Conservation (phyloP, 441 rosid species). For the Populus tomentosa region DNA sequence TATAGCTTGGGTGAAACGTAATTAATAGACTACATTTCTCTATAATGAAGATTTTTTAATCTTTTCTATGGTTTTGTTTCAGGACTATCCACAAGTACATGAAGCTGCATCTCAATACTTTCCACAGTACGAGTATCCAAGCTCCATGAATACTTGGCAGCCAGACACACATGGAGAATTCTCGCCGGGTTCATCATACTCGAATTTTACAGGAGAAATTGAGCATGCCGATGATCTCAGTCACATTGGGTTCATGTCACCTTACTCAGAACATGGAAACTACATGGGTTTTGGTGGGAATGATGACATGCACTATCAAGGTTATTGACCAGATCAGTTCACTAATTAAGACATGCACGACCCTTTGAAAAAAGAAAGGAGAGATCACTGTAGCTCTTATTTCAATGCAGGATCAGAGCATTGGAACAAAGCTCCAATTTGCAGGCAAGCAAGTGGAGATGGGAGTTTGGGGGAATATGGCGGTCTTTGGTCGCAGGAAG, state of each 20-base stretch:
- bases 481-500: constrained; percentile 22
- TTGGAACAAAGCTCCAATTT: constrained; percentile 20
- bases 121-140: constrained; percentile 32
- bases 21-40: not conserved
- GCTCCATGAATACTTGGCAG: constrained; percentile 29
- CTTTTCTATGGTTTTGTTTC: constrained; percentile 7
- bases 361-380: constrained; percentile 14
- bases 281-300: constrained; percentile 37
- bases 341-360: constrained; percentile 18
- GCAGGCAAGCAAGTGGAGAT: constrained; percentile 31
- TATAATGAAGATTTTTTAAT: not conserved
- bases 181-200: constrained; percentile 38
- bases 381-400: constrained; percentile 18
- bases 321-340: constrained; percentile 38
- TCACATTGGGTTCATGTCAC: constrained; percentile 37
- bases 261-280: constrained; percentile 36
- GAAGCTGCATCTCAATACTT: constrained; percentile 25
- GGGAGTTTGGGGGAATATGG: constrained; percentile 15
- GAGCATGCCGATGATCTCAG: constrained; percentile 37
- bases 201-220: constrained; percentile 48
- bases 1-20: constrained; percentile 17
- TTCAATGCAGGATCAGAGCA: constrained; percentile 18
- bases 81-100: constrained; percentile 43
- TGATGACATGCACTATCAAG: constrained; percentile 34
- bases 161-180: constrained; percentile 36